phyloP scores from a whole-genome alignment of 108 stramenopile genomes.

The Poteriospumella lacustris region DNA sequence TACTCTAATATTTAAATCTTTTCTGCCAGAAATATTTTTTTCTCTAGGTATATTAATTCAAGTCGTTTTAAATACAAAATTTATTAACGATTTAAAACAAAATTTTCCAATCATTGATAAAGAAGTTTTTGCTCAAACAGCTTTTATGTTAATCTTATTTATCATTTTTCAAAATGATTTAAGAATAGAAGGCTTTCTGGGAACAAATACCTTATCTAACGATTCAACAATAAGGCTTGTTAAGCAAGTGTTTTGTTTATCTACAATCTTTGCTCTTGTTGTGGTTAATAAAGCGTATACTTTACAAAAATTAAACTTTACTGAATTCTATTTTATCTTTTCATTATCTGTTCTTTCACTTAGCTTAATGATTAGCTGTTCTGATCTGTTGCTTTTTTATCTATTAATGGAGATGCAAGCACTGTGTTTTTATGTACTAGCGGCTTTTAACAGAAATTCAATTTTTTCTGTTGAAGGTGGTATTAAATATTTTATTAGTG shows the following conservation, averaged over 20 bases:
- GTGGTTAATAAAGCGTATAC: constrained; percentile 5
- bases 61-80: constrained; percentile 5
- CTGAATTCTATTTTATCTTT: neutral
- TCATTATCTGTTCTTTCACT: neutral
- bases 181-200: constrained; percentile 7
- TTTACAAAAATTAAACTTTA: neutral
- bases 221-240: constrained; percentile 8
- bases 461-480: constrained; percentile 1
- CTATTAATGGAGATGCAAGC: neutral
- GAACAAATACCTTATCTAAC: constrained; percentile 8
- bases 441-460: neutral
- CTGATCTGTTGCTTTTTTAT: neutral
- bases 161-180: constrained; percentile 10
- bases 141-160: neutral
- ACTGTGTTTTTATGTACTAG: constrained; percentile 3
- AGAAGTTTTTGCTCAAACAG: constrained; percentile 9
- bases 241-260: constrained; percentile 3
- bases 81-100: constrained; percentile 10
- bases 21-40: constrained; percentile 9
- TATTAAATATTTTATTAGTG: constrained; percentile 11
- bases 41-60: constrained; percentile 11
- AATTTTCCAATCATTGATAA: constrained; percentile 5
- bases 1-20: constrained; percentile 9
- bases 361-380: neutral
- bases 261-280: constrained; percentile 8